phyloP scores from a whole-genome alignment of 2,329 filamentous ascomycete genomes.

The Scedosporium dehoogii region DNA sequence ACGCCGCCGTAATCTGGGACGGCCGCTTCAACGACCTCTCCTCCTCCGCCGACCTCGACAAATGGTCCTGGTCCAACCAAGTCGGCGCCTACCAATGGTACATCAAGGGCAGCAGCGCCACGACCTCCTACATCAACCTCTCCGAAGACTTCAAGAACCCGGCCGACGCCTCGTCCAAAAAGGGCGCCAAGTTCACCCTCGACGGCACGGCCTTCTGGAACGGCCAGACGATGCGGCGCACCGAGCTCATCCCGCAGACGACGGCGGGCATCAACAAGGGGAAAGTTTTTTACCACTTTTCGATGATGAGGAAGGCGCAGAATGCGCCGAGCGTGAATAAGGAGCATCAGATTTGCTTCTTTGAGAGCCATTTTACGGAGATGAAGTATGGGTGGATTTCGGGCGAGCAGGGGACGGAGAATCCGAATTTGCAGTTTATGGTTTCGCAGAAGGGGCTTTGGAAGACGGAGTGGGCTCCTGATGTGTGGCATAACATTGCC shows the following conservation, averaged over 20 bases:
- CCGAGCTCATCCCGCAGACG: conserved; percentile 65
- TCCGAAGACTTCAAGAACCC: conserved; percentile 54
- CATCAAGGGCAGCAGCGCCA: conserved; percentile 53
- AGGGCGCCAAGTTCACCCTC: conserved; percentile 62
- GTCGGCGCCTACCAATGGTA: conserved; percentile 67
- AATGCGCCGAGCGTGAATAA: conserved; percentile 52
- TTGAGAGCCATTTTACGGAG: conserved; percentile 66
- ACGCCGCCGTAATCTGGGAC: conserved; percentile 44
- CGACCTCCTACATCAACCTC: conserved; percentile 53
- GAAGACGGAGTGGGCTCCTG: conserved; percentile 49
- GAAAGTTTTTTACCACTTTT: conserved; percentile 64
- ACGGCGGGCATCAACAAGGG: conserved; percentile 54
- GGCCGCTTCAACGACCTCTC: conserved; percentile 54
- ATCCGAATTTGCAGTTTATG: conserved; percentile 53
- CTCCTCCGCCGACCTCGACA: conserved; percentile 42
- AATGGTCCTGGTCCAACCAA: conserved; percentile 59
- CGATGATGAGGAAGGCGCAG: conserved; percentile 45
- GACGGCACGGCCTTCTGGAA: conserved; percentile 58
- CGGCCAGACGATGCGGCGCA: conserved; percentile 61
- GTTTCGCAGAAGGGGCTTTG: conserved; percentile 51
- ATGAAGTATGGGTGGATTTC: conserved; percentile 57
- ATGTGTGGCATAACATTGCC: conserved; percentile 65
- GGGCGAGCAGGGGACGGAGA: conserved; percentile 32
- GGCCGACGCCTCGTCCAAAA: conserved; percentile 46
- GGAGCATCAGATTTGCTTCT: conserved; percentile 57